phyloP scores from a whole-genome alignment of 1,284 basidiomycete species.

The Heterobasidion parviporum region DNA sequence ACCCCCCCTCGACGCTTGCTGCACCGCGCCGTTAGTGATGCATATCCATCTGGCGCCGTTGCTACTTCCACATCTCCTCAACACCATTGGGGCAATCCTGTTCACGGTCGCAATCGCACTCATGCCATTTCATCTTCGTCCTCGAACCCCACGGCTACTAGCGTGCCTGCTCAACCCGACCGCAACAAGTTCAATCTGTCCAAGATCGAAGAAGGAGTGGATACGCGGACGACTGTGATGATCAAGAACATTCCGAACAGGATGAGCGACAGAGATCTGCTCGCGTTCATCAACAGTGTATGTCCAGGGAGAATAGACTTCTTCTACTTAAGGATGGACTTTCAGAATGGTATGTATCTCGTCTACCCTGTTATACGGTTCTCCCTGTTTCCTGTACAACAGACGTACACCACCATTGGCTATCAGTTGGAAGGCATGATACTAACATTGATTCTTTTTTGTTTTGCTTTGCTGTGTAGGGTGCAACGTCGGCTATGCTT shows the following conservation, averaged over 20 bases:
- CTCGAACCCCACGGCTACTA: not conserved
- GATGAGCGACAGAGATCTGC: constrained; percentile 72
- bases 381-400: not conserved
- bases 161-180: constrained; percentile 26
- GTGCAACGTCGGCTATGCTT: constrained; percentile 83
- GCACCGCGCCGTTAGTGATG: too few relatives aligned
- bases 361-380: not conserved
- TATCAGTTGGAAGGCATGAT: not conserved
- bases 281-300: constrained; percentile 60
- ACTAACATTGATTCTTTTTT: too few relatives aligned
- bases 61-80: not conserved
- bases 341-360: constrained; percentile 52
- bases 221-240: constrained; percentile 82
- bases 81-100: not conserved
- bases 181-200: constrained; percentile 60
- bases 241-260: constrained; percentile 87
- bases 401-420: too few relatives aligned
- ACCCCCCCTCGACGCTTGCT: too few relatives aligned
- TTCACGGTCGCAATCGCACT: too few relatives aligned
- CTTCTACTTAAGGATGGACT: constrained; percentile 81
- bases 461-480: constrained; percentile 29
- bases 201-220: constrained; percentile 65
- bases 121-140: not conserved
- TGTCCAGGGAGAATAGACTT: constrained; percentile 71
- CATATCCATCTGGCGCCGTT: too few relatives aligned